Percentiles rank a stretch among this genome's conserved stretches.
phyloP scores from a whole-genome alignment of 345 rosid species.

The Balakata baccata region DNA sequence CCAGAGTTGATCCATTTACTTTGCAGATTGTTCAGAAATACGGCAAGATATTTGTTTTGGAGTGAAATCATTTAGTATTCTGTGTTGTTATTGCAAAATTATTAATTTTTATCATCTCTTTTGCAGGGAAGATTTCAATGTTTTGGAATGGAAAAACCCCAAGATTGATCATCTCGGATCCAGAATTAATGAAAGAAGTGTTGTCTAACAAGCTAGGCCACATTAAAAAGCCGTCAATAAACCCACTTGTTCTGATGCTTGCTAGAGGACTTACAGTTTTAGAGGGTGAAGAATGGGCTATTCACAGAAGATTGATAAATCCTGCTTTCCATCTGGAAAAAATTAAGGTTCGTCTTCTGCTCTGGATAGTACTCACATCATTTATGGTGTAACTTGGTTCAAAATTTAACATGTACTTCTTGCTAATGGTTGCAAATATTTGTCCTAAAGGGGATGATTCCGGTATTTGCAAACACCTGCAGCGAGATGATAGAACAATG shows the following conservation, averaged over 20 bases:
- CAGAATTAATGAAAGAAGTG: constrained; percentile 38
- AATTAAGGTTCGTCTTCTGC: constrained; percentile 34
- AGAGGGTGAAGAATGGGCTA: constrained; percentile 52
- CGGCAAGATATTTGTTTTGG: constrained; percentile 21
- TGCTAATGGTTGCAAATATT: neutral
- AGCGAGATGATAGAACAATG: constrained; percentile 36
- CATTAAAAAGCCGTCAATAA: constrained; percentile 40
- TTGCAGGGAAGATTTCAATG: constrained; percentile 43
- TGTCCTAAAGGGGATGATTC: constrained; percentile 34
- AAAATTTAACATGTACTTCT: neutral
- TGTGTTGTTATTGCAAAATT: too few relatives aligned
- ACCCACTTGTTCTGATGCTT: constrained; percentile 34
- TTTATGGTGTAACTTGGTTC: neutral
- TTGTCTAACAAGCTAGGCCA: constrained; percentile 45
- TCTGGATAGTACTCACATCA: neutral
- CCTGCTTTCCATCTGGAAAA: constrained; percentile 51
- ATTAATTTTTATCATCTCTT: neutral
- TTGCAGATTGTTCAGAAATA: constrained; percentile 28
- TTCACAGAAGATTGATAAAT: constrained; percentile 38
- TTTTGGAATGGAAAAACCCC: constrained; percentile 47
- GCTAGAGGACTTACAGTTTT: constrained; percentile 34
- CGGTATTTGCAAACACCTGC: constrained; percentile 37
- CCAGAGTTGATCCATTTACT: constrained; percentile 39
- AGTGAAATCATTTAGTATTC: neutral
- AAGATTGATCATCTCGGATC: constrained; percentile 41